Conservation (phyloP, 345 rosid genomes). For the Brassica nigra region DNA sequence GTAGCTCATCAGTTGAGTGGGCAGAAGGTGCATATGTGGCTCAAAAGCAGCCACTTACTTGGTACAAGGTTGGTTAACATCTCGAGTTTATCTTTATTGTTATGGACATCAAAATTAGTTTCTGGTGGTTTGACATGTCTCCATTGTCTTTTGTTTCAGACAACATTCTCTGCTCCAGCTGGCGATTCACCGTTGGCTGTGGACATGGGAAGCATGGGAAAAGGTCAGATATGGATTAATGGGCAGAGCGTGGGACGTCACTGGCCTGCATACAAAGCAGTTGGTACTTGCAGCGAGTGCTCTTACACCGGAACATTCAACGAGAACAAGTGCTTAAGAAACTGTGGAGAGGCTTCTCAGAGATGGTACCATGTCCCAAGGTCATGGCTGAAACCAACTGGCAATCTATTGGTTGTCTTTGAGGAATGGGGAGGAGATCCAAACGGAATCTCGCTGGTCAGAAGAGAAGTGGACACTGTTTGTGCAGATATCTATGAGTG, state of each 20-base stretch:
- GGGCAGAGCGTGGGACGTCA: slow-evolving; percentile 88
- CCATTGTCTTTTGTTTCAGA: slow-evolving; percentile 48
- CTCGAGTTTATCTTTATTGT: slow-evolving; percentile 9
- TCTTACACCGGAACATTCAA: slow-evolving; percentile 66
- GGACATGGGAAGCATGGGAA: slow-evolving; percentile 93
- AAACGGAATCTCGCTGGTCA: slow-evolving; percentile 75
- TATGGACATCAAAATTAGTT: slow-evolving; percentile 10
- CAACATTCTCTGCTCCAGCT: slow-evolving; percentile 82
- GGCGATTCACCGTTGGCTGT: slow-evolving; percentile 84
- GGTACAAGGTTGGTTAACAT: slow-evolving; percentile 73
- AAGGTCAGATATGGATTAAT: slow-evolving; percentile 96
- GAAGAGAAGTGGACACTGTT: slow-evolving; percentile 78
- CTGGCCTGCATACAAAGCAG: slow-evolving; percentile 92
- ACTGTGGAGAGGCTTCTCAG: slow-evolving; percentile 96
- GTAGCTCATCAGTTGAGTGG: slow-evolving; percentile 93
- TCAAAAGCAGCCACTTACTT: slow-evolving; percentile 79
- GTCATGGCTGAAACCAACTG: slow-evolving; percentile 78
- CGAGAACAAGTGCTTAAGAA: slow-evolving; percentile 77
- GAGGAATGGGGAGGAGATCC: slow-evolving; percentile 99
- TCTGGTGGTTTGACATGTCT: slow-evolving; percentile 6
- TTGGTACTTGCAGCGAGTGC: slow-evolving; percentile 70
- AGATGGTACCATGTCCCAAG: slow-evolving; percentile 95
- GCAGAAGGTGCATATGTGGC: slow-evolving; percentile 74
- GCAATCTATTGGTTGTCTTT: slow-evolving; percentile 86
- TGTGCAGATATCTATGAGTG: slow-evolving; percentile 92